Evolutionary conservation across 225 moss, liverwort and hornwort genomes (phyloP).

Genomic region (Marchantia polymorpha): DNA sequence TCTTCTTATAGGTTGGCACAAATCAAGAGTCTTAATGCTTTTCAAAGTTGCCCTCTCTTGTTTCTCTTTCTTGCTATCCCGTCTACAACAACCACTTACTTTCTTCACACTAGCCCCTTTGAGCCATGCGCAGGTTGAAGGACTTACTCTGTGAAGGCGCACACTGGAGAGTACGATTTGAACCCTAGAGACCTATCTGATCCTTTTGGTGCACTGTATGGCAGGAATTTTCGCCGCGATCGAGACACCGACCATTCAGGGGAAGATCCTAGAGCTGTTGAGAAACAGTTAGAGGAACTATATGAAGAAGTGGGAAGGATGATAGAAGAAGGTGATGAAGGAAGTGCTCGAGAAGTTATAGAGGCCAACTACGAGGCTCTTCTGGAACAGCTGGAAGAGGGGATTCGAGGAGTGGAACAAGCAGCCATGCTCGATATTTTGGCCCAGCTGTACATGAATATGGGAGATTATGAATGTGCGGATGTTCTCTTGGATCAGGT

Average conservation of each 20-base stretch:
- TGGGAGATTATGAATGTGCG: slow-evolving; percentile 68
- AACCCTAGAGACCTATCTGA: not conserved
- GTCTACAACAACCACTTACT: too few relatives aligned
- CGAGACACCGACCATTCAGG: slow-evolving; percentile 47
- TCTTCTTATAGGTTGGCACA: too few relatives aligned
- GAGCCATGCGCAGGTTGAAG: too few relatives aligned
- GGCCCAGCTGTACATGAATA: slow-evolving; percentile 76
- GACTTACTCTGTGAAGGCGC: too few relatives aligned
- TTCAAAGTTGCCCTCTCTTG: too few relatives aligned
- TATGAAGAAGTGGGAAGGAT: slow-evolving; percentile 63
- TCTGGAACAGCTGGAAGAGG: slow-evolving; percentile 70
- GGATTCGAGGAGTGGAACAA: slow-evolving; percentile 79
- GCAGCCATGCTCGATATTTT: slow-evolving; percentile 84
- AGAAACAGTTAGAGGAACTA: slow-evolving; percentile 74
- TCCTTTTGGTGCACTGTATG: not conserved
- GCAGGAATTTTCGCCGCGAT: slow-evolving; percentile 20
- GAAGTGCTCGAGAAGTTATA: slow-evolving; percentile 66
- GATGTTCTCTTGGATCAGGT: slow-evolving; percentile 65
- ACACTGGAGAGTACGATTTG: not conserved
- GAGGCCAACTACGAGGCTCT: slow-evolving; percentile 78
- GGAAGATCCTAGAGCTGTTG: slow-evolving; percentile 56
- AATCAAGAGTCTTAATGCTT: too few relatives aligned
- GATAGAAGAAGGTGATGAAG: slow-evolving; percentile 77
- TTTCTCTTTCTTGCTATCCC: too few relatives aligned
- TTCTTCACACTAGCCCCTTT: too few relatives aligned